phyloP scores from a whole-genome alignment of 805 yeast species.

The Teunomyces atbi region DNA sequence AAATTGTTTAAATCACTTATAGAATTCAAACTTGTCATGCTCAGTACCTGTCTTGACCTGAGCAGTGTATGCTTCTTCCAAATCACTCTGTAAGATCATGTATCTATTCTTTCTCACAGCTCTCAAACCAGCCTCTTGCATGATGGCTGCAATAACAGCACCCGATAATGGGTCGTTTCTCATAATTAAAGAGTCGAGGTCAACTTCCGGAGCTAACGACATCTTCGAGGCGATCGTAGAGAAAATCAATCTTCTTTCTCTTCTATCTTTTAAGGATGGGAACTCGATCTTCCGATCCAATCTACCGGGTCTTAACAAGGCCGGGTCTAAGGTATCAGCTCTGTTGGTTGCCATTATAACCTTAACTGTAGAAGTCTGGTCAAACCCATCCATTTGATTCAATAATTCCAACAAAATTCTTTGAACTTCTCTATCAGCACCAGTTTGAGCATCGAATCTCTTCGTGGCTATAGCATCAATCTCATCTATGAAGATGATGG shows the following conservation, averaged over 20 bases:
- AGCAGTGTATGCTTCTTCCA: conserved; percentile 95
- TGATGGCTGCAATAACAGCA: conserved; percentile 96
- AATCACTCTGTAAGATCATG: conserved; percentile 91
- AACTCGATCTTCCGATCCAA: conserved; percentile 97
- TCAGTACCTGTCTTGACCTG: conserved; percentile 96
- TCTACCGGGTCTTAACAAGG: conserved; percentile 94
- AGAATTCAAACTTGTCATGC: conserved; percentile 96
- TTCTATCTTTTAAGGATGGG: conserved; percentile 92
- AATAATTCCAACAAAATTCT: conserved; percentile 92
- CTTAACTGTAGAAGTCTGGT: conserved; percentile 90
- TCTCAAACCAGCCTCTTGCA: conserved; percentile 99
- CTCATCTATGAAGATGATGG: conserved; percentile 96
- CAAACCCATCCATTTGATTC: conserved; percentile 99
- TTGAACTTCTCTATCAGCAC: conserved; percentile 99
- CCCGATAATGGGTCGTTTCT: conserved; percentile 98
- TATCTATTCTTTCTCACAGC: conserved; percentile 98
- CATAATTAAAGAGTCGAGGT: conserved; percentile 87
- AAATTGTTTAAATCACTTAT: conserved; percentile 53
- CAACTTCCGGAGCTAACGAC: conserved; percentile 98
- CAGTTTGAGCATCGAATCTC: conserved; percentile 99
- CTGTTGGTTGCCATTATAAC: conserved; percentile 99
- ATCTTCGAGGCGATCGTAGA: conserved; percentile 94
- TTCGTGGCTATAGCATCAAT: conserved; percentile 99
- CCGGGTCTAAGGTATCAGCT: conserved; percentile 98
- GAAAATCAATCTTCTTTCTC: conserved; percentile 96